Conservation (phyloP, 192 early-diverging fungal genomes). For the Coemansia interrupta region DNA sequence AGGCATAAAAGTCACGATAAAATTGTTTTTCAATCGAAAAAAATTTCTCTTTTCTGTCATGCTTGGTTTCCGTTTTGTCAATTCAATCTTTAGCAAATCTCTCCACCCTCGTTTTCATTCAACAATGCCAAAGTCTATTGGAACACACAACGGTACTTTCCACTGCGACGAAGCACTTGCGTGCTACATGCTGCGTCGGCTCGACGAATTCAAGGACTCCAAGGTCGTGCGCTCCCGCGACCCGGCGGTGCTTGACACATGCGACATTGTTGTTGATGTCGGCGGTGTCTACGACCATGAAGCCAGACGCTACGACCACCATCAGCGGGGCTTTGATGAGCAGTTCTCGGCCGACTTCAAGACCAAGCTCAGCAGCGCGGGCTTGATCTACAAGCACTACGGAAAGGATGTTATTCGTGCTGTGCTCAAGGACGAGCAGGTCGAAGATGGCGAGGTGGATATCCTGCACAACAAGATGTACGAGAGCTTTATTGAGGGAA, state of each 20-base stretch:
- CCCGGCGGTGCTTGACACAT: slow-evolving; percentile 66
- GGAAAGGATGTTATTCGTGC: slow-evolving; percentile 73
- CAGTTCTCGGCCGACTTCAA: slow-evolving; percentile 73
- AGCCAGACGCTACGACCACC: slow-evolving; percentile 79
- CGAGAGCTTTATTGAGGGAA: slow-evolving; percentile 72
- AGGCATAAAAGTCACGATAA: neutral
- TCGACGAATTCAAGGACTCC: slow-evolving; percentile 60
- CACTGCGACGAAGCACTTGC: slow-evolving; percentile 91
- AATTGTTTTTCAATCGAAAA: neutral
- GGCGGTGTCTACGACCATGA: slow-evolving; percentile 86
- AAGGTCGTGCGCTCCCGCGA: slow-evolving; percentile 82
- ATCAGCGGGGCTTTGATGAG: slow-evolving; percentile 90
- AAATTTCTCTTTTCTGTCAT: slow-evolving; percentile 5
- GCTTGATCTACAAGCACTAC: slow-evolving; percentile 96
- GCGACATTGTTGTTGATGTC: slow-evolving; percentile 91
- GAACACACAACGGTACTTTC: slow-evolving; percentile 83
- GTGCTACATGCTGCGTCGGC: slow-evolving; percentile 75
- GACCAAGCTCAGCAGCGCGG: slow-evolving; percentile 92
- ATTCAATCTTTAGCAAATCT: neutral
- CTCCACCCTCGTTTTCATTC: neutral
- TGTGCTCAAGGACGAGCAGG: slow-evolving; percentile 20
- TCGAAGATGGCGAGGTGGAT: slow-evolving; percentile 58
- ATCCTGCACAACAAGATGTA: slow-evolving; percentile 81
- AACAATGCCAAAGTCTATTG: slow-evolving; percentile 60
- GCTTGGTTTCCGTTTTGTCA: slow-evolving; percentile 13